phyloP scores from a whole-genome alignment of 805 yeast species.

The Schwanniomyces occidentalis region DNA sequence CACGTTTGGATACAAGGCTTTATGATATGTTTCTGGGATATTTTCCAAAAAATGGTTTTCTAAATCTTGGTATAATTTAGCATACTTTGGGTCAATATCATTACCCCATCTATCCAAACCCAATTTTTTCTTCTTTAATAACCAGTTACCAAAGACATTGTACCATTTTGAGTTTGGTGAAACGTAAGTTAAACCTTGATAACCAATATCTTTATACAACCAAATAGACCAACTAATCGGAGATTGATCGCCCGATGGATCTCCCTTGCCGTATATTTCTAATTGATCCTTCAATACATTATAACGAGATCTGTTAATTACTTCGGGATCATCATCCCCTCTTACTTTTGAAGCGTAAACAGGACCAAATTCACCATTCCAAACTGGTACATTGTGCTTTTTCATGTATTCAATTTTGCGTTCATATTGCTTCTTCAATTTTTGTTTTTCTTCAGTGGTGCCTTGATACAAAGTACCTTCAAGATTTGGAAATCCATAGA shows the following conservation, averaged over 20 bases:
- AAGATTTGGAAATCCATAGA: slow-evolving; percentile 45
- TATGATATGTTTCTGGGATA: slow-evolving; percentile 42
- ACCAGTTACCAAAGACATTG: slow-evolving; percentile 41
- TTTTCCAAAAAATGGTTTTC: slow-evolving; percentile 36
- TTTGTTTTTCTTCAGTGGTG: slow-evolving; percentile 31
- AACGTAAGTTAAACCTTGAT: slow-evolving; percentile 50
- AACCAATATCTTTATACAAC: slow-evolving; percentile 55
- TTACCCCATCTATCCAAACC: slow-evolving; percentile 55
- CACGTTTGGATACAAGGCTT: slow-evolving; percentile 40
- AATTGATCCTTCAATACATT: slow-evolving; percentile 47
- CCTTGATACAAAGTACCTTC: slow-evolving; percentile 35
- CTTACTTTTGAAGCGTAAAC: slow-evolving; percentile 45
- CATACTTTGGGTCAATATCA: slow-evolving; percentile 42
- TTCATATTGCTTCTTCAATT: slow-evolving; percentile 38
- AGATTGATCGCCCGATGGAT: slow-evolving; percentile 47
- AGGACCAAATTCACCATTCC: slow-evolving; percentile 58
- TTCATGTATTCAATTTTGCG: slow-evolving; percentile 46
- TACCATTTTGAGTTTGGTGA: slow-evolving; percentile 45
- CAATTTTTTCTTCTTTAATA: slow-evolving; percentile 42
- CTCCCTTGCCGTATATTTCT: slow-evolving; percentile 43
- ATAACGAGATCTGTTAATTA: slow-evolving; percentile 41
- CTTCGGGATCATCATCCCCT: slow-evolving; percentile 40
- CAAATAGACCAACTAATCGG: slow-evolving; percentile 54
- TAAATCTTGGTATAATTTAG: slow-evolving; percentile 35
- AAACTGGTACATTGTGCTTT: slow-evolving; percentile 44